Percentiles rank a stretch among this genome's conserved stretches.
Evolutionary conservation across 768 basidiomycete species (phyloP).

Genomic region (Pholiota conissans): DNA sequence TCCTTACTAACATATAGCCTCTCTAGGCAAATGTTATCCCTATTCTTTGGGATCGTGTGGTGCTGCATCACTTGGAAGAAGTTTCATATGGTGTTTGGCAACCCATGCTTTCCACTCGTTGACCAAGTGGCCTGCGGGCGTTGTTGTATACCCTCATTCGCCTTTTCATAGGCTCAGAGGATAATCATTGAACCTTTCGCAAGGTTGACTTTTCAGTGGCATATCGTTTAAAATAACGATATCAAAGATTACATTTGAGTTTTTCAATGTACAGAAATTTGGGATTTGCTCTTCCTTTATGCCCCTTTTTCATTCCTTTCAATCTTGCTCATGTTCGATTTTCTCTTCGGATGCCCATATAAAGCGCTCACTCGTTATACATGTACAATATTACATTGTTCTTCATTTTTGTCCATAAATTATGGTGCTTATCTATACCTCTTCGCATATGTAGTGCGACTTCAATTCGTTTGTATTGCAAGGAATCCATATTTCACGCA

Average conservation of each 20-base stretch:
- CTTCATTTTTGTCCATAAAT: background rate
- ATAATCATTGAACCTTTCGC: background rate
- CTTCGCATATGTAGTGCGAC: background rate
- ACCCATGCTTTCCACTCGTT: conserved; percentile 57
- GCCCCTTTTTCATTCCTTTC: background rate
- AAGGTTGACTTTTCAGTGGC: background rate
- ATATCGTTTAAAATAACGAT: background rate
- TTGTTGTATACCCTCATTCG: background rate
- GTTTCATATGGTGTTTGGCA: conserved; percentile 70
- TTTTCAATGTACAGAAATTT: background rate
- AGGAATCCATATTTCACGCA: no score
- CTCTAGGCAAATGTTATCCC: conserved; percentile 69
- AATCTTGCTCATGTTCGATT: background rate
- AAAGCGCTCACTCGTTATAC: background rate
- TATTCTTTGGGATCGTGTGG: conserved; percentile 65
- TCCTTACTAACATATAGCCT: conserved; percentile 1
- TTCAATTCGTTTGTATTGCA: no score
- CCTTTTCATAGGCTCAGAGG: background rate
- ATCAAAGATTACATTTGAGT: background rate
- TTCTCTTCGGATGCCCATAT: background rate
- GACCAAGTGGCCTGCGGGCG: conserved; percentile 12
- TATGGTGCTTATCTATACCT: background rate
- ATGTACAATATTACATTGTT: background rate
- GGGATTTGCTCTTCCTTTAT: background rate
- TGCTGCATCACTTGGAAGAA: conserved; percentile 73